Base-by-base conservation (phyloP, 2,329 filamentous ascomycete species). In the Diaporthe ilicicola region DNA sequence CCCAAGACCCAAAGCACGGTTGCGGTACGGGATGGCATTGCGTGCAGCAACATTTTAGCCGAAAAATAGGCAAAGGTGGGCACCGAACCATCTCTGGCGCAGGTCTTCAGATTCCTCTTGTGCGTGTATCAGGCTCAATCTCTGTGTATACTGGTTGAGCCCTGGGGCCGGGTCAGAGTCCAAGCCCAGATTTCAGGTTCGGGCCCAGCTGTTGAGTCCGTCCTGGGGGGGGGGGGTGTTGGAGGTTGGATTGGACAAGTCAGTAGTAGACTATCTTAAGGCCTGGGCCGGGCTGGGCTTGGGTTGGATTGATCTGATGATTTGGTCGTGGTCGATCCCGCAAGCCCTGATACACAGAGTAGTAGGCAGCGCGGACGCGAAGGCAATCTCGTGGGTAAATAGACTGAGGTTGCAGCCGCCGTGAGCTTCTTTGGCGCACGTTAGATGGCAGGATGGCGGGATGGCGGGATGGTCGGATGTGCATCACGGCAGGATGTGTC, bases 21-120 rank as follows among this genome's bases (percentile, higher is more conserved):
- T n/a, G 56, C 39, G 56, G 59, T 64, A 50, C 59, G 59, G 59
- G 44, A 64, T 64, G 42, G 44, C 59, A 64, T 50, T 64, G 59
- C 59, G 59, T 64, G 59, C 59, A 64, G 59, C 10, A 64, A 50
- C 44, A 50, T 22, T 64, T 64, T 64, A 64, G 59, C 59, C 59
- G 59, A 64, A 64, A 44, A 64, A 64, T 64, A 64, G 59, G 59
- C 59, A 64, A 50, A 64, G 59, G 59, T 64, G 44, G 59, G 59
- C 37, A 64, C 59, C 46, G 59, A 37, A 37, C 44, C 44, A 64
- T 42, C 44, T 34, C 59, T 64, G 59, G 59, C n/a, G 42, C 46
- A 24, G 42, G n/a, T 34, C 59, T 10, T n/a, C 42, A 48, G 56
- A 39, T 34, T 34, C 19, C 32, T 62, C 19, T 27, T 48, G 37